Conservation (phyloP, 176 grass and related monocot species). For the Oryza brachyantha region DNA sequence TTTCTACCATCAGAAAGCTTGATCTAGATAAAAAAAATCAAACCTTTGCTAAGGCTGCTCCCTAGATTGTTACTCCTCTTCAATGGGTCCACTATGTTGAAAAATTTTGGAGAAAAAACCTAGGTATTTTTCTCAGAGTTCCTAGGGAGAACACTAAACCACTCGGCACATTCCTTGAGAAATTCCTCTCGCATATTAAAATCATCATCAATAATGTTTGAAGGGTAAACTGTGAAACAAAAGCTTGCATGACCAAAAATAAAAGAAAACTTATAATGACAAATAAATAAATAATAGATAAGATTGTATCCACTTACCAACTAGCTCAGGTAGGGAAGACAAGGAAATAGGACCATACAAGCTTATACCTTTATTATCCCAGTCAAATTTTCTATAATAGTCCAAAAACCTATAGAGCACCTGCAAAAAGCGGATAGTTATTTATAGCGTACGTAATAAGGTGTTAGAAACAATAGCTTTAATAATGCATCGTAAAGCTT, state of each 20-base stretch:
- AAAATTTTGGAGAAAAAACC: conserved; percentile 59
- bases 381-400: conserved; percentile 94
- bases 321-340: conserved; percentile 75
- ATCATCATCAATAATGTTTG: conserved; percentile 40
- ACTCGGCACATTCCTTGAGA: conserved; percentile 49
- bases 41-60: conserved; percentile 89
- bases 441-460: conserved; percentile 8
- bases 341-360: conserved; percentile 66
- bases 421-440: conserved; percentile 43
- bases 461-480: neutral
- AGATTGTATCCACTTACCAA: conserved; percentile 55
- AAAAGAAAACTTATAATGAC: conserved; percentile 13
- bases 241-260: conserved; percentile 21
- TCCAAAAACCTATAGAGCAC: conserved; percentile 93
- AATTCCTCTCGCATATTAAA: conserved; percentile 54
- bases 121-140: conserved; percentile 39
- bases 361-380: conserved; percentile 79
- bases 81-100: conserved; percentile 91
- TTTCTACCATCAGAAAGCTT: conserved; percentile 16
- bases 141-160: conserved; percentile 45
- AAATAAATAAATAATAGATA: neutral
- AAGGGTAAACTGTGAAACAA: conserved; percentile 52
- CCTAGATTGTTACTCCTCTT: conserved; percentile 91
- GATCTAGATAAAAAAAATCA: conserved; percentile 20
- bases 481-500: neutral